Evolutionary conservation across 306 rosid genomes (phyloP).

Genomic region (barrel medic (Medicago truncatula)): DNA sequence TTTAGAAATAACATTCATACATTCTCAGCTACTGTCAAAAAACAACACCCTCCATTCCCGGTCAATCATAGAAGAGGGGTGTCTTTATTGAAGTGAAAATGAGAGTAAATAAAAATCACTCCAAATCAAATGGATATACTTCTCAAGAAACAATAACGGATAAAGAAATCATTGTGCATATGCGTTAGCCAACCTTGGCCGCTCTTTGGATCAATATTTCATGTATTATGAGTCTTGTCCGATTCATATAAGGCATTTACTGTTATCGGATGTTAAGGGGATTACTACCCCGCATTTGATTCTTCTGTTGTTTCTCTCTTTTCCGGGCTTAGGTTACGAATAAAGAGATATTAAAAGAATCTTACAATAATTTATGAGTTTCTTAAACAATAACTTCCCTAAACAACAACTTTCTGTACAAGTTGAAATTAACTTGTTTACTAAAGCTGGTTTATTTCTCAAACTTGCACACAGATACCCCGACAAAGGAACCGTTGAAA

Average conservation of each 20-base stretch:
- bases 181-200: no score
- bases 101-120: slow-evolving; percentile 1
- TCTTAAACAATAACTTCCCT: background rate
- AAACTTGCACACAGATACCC: slow-evolving; percentile 14
- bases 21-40: slow-evolving; percentile 12
- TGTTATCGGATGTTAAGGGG: no score
- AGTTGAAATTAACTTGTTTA: background rate
- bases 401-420: background rate
- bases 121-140: background rate
- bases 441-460: background rate
- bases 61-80: background rate
- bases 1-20: slow-evolving; percentile 19
- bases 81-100: slow-evolving; percentile 3
- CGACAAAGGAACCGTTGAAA: background rate
- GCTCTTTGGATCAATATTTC: no score
- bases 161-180: no score
- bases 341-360: background rate
- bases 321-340: background rate
- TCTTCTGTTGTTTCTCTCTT: no score
- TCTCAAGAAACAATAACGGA: background rate
- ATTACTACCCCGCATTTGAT: no score
- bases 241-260: no score
- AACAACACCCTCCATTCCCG: background rate
- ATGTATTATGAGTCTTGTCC: no score
- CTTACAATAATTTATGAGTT: background rate